Percentiles rank a stretch among this genome's conserved stretches.
phyloP scores from a whole-genome alignment of 2,329 filamentous ascomycete genomes.

The Fusarium lyarnte region DNA sequence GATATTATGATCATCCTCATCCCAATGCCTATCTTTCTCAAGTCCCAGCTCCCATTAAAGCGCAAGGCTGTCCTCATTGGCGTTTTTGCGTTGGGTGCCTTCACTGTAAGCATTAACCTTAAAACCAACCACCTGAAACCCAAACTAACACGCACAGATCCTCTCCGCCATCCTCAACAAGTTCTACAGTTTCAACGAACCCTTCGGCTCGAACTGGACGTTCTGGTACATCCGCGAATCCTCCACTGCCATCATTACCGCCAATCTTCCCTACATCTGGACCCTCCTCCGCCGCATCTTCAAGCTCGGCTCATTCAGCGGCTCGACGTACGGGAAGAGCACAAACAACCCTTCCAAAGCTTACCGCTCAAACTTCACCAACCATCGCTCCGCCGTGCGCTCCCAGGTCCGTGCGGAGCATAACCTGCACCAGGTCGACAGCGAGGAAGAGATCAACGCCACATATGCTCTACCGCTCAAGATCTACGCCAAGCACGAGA shows the following conservation, averaged over 20 bases:
- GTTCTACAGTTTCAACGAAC: constrained; percentile 53
- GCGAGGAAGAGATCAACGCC: constrained; percentile 51
- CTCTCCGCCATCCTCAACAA: constrained; percentile 59
- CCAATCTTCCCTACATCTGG: constrained; percentile 55
- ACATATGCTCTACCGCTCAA: constrained; percentile 47
- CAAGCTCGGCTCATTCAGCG: constrained; percentile 48
- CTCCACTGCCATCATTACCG: constrained; percentile 54
- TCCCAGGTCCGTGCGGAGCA: constrained; percentile 37
- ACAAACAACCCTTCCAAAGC: constrained; percentile 40
- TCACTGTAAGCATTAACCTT: constrained; percentile 52
- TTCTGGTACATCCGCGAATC: constrained; percentile 57
- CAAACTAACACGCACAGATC: constrained; percentile 49
- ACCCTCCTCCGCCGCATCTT: constrained; percentile 51
- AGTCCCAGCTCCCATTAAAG: constrained; percentile 58
- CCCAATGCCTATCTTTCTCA: constrained; percentile 63
- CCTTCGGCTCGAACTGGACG: constrained; percentile 51
- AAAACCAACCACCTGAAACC: neutral
- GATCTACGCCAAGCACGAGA: constrained; percentile 51
- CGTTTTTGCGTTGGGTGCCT: constrained; percentile 57
- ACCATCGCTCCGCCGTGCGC: constrained; percentile 38
- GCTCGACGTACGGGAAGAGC: constrained; percentile 44
- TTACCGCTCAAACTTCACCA: constrained; percentile 42
- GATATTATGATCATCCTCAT: constrained; percentile 68
- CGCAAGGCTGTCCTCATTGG: constrained; percentile 62
- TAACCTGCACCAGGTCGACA: constrained; percentile 44